phyloP scores from a whole-genome alignment of 176 grass and related monocot genomes.

The Saccharum officinarum region DNA sequence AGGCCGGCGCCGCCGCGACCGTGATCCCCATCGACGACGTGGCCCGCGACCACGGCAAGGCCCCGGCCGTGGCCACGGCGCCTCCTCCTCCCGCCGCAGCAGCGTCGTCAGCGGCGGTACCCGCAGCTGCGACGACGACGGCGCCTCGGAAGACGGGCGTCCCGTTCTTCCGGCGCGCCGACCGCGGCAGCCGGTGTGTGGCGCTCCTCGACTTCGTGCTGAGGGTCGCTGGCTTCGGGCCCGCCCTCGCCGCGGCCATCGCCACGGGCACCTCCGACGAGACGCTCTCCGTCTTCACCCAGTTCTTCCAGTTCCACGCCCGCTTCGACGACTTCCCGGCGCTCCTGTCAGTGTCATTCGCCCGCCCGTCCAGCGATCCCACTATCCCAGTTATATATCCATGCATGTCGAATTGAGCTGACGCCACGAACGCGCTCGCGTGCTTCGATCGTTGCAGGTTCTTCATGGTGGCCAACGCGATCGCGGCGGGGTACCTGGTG shows the following conservation, averaged over 20 bases:
- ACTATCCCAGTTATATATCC: too few species aligned
- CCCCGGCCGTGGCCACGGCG: slow-evolving; percentile 19
- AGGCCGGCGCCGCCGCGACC: slow-evolving; percentile 44
- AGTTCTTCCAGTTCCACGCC: slow-evolving; percentile 87
- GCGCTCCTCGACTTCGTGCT: slow-evolving; percentile 78
- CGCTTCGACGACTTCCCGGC: slow-evolving; percentile 84
- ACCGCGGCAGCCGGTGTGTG: slow-evolving; percentile 54
- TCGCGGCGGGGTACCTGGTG: slow-evolving; percentile 79
- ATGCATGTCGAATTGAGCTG: neutral
- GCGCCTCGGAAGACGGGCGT: slow-evolving; percentile 36
- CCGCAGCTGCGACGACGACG: neutral
- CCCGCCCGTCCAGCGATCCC: neutral
- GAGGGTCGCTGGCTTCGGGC: slow-evolving; percentile 61
- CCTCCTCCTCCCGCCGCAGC: slow-evolving; percentile 5
- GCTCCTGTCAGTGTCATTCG: slow-evolving; percentile 44
- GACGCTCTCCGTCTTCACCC: slow-evolving; percentile 86
- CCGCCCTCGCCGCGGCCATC: slow-evolving; percentile 78
- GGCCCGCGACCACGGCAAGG: slow-evolving; percentile 38
- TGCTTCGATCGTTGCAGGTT: slow-evolving; percentile 46
- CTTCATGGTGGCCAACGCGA: slow-evolving; percentile 70
- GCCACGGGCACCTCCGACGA: slow-evolving; percentile 66
- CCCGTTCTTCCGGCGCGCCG: slow-evolving; percentile 41
- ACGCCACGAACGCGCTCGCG: neutral
- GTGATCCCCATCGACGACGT: slow-evolving; percentile 58
- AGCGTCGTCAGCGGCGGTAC: neutral